phyloP scores from a whole-genome alignment of 2,329 filamentous ascomycete species.

The Rhynchosporium agropyri region DNA sequence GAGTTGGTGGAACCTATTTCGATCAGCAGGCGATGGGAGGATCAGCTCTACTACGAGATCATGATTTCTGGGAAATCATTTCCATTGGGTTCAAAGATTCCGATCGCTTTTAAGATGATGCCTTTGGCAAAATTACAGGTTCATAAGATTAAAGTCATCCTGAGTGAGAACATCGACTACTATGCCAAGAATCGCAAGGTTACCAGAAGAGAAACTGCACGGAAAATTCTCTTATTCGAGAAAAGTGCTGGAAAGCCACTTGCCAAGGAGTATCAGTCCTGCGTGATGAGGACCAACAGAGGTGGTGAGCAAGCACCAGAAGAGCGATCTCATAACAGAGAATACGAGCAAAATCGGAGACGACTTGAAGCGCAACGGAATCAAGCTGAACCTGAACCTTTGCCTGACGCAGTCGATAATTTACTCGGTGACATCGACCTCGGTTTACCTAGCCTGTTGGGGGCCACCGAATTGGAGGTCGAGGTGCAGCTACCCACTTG shows the following conservation, averaged over 20 bases:
- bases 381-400: slow-evolving; percentile 48
- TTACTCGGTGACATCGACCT: slow-evolving; percentile 63
- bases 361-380: slow-evolving; percentile 57
- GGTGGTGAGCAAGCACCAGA: slow-evolving; percentile 68
- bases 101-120: slow-evolving; percentile 75
- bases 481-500: slow-evolving; percentile 73
- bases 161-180: slow-evolving; percentile 74
- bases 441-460: slow-evolving; percentile 55
- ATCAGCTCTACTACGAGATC: slow-evolving; percentile 76
- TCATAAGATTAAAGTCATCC: slow-evolving; percentile 72
- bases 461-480: slow-evolving; percentile 76
- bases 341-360: slow-evolving; percentile 41
- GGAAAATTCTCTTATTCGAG: slow-evolving; percentile 71
- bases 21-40: slow-evolving; percentile 75
- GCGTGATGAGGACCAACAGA: slow-evolving; percentile 64
- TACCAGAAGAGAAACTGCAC: slow-evolving; percentile 65
- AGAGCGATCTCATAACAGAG: slow-evolving; percentile 36
- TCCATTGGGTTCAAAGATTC: slow-evolving; percentile 69
- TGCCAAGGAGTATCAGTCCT: slow-evolving; percentile 65
- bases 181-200: slow-evolving; percentile 69
- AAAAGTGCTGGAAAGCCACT: slow-evolving; percentile 67
- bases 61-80: slow-evolving; percentile 79
- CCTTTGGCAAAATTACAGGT: slow-evolving; percentile 74
- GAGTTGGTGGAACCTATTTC: slow-evolving; percentile 76
- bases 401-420: slow-evolving; percentile 52